Evolutionary conservation across 2,329 filamentous ascomycete species (phyloP).

Genomic region (Geoglossum cookeanum): DNA sequence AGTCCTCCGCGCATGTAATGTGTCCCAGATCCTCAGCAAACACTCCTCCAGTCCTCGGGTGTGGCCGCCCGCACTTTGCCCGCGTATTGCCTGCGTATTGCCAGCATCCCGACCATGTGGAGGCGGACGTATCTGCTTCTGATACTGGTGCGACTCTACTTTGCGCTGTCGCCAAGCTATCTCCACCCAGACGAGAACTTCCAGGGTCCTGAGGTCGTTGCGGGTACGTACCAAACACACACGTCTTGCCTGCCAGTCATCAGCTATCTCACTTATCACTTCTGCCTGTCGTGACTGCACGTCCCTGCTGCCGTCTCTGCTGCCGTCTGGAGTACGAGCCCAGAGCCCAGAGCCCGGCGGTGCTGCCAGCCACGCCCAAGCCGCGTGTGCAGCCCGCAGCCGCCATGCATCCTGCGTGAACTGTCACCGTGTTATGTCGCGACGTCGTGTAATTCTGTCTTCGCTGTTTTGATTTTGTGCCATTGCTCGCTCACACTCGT

Average conservation of each 20-base stretch:
- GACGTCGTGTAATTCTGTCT: neutral
- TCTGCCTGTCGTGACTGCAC: too few species aligned
- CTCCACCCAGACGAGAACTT: slow-evolving; percentile 98
- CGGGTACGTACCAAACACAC: slow-evolving; percentile 41
- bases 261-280: neutral
- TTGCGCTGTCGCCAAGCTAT: slow-evolving; percentile 87
- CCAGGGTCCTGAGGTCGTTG: slow-evolving; percentile 91
- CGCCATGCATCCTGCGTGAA: neutral
- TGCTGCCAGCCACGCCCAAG: neutral
- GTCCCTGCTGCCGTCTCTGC: too few species aligned
- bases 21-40: neutral
- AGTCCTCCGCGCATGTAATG: neutral
- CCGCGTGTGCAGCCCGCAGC: neutral
- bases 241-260: neutral
- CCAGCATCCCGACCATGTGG: slow-evolving; percentile 44
- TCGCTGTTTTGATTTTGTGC: neutral
- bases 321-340: too few species aligned
- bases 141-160: slow-evolving; percentile 74
- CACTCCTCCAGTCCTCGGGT: neutral
- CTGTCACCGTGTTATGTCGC: neutral
- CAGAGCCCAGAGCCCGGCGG: neutral
- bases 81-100: neutral
- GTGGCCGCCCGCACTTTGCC: neutral
- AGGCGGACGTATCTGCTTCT: slow-evolving; percentile 73
- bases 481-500: neutral